phyloP scores from a whole-genome alignment of 2,329 filamentous ascomycete genomes.

The Scedosporium apiospermum region DNA sequence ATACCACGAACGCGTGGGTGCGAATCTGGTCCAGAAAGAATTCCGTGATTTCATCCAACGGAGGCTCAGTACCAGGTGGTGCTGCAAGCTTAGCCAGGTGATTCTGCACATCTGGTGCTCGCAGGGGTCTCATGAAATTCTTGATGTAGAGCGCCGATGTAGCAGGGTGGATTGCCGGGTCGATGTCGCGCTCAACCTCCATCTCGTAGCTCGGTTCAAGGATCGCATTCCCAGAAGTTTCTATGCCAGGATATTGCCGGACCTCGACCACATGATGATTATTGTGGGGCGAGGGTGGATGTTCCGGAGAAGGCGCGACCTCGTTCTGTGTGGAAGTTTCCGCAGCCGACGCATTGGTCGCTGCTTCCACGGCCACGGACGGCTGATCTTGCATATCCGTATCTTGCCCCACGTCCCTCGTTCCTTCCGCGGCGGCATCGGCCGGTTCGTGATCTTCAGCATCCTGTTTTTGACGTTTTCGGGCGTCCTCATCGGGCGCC shows the following conservation, averaged over 20 bases:
- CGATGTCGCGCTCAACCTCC: slow-evolving; percentile 26
- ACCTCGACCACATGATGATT: background rate
- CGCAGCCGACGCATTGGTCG: background rate
- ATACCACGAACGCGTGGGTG: slow-evolving; percentile 77
- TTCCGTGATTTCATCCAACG: slow-evolving; percentile 47
- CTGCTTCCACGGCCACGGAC: background rate
- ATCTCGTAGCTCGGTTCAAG: slow-evolving; percentile 16
- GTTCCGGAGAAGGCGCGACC: background rate
- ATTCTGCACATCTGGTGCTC: slow-evolving; percentile 53
- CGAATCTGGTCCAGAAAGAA: slow-evolving; percentile 80
- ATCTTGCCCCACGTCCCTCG: background rate
- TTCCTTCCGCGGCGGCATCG: background rate
- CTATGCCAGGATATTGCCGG: slow-evolving; percentile 1
- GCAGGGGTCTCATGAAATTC: slow-evolving; percentile 81
- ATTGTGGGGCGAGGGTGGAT: background rate
- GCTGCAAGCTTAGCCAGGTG: slow-evolving; percentile 64
- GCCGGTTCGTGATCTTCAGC: background rate
- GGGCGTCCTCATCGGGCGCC: background rate
- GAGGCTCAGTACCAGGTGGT: slow-evolving; percentile 34
- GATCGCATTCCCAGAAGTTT: slow-evolving; percentile 3
- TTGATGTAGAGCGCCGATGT: slow-evolving; percentile 79
- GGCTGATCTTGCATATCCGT: background rate
- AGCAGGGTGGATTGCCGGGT: slow-evolving; percentile 58
- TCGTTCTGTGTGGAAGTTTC: background rate
- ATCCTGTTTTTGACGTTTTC: slow-evolving; percentile 3